Conservation (phyloP, 1,139 yeast species). For the Candida labiduridarum region DNA sequence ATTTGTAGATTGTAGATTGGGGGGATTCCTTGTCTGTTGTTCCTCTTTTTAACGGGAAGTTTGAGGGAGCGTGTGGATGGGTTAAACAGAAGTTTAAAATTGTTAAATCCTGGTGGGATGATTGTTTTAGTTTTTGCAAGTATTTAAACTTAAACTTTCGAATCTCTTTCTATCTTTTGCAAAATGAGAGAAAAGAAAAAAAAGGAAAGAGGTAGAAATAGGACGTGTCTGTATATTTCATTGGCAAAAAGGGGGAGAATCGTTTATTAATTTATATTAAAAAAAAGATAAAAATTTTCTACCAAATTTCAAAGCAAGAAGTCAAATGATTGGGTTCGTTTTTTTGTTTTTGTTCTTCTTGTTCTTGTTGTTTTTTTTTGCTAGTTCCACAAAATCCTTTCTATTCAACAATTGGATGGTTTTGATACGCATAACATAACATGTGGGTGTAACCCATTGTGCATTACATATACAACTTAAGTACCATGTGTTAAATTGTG, state of each 20-base stretch:
- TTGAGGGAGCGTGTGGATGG: no score
- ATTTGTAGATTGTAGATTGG: no score
- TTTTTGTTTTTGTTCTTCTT: neutral
- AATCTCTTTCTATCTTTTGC: neutral
- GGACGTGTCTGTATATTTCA: neutral
- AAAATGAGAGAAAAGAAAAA: neutral
- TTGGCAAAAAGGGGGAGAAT: neutral
- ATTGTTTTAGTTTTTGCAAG: no score
- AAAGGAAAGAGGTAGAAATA: neutral
- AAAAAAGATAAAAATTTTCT: neutral
- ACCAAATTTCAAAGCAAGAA: neutral
- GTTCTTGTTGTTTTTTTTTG: neutral
- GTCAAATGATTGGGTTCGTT: neutral
- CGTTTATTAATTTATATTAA: conserved; percentile 2
- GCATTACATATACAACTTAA: neutral
- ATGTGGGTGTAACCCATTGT: neutral
- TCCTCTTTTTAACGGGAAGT: no score
- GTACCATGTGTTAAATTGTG: neutral
- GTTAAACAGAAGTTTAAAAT: no score
- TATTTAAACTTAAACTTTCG: neutral
- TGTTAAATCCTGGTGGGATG: no score
- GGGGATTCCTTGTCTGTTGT: no score
- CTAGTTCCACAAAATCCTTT: neutral
- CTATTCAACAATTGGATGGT: neutral
- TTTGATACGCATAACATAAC: neutral